Conservation (phyloP, 768 basidiomycete genomes). For the Pluteus cervinus region DNA sequence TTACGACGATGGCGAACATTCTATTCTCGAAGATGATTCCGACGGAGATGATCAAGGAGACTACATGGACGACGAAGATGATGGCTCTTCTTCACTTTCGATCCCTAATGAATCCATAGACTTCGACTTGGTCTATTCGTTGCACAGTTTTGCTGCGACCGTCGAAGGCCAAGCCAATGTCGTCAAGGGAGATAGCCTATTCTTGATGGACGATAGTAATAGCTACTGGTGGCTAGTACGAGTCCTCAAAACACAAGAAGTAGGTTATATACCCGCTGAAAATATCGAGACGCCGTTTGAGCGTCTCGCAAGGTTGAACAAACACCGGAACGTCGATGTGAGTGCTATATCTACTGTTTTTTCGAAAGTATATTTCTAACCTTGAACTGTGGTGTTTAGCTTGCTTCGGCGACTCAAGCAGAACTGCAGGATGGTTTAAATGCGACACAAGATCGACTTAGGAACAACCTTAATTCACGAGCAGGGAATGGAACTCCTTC, state of each 20-base stretch:
- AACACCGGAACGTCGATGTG: conserved; percentile 95
- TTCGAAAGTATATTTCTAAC: conserved; percentile 7
- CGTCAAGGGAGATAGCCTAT: conserved; percentile 94
- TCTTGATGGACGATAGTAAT: conserved; percentile 97
- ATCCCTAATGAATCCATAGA: conserved; percentile 91
- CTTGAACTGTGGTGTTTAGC: conserved; percentile 40
- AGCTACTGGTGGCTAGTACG: conserved; percentile 99
- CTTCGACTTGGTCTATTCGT: conserved; percentile 88
- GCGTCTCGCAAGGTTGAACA: conserved; percentile 90
- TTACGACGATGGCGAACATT: conserved; percentile 63
- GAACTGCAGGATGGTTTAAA: conserved; percentile 55
- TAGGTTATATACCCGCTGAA: conserved; percentile 98
- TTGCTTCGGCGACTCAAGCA: conserved; percentile 67
- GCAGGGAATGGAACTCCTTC: conserved; percentile 40
- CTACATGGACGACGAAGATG: conserved; percentile 69
- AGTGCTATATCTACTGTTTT: conserved; percentile 21
- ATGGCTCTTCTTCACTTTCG: conserved; percentile 75
- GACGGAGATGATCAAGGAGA: conserved; percentile 69
- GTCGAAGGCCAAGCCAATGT: conserved; percentile 99
- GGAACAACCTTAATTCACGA: conserved; percentile 43
- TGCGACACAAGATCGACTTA: conserved; percentile 48
- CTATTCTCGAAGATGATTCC: conserved; percentile 81
- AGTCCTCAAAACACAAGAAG: conserved; percentile 96
- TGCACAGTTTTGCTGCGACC: conserved; percentile 95
- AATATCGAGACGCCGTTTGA: conserved; percentile 99